Conservation (phyloP, 164 flowering plant species). For the Aristolochia californica region DNA sequence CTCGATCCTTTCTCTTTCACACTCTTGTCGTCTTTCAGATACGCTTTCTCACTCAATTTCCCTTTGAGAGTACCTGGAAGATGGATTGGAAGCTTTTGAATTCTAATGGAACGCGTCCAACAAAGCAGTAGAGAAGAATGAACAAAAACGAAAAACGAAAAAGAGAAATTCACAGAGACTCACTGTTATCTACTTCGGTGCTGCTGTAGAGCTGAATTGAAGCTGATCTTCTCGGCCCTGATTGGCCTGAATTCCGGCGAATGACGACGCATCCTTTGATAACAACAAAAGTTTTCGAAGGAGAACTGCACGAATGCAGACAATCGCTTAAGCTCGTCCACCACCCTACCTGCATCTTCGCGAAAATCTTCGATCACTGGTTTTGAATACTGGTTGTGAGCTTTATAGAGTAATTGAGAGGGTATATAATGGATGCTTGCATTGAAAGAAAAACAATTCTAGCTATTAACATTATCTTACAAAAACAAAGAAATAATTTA, state of each 20-base stretch:
- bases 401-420: slow-evolving; percentile 1
- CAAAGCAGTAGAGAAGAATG: neutral
- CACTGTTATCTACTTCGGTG: slow-evolving; percentile 26
- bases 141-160: neutral
- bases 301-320: neutral
- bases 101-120: neutral
- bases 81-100: too few species aligned
- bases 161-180: slow-evolving; percentile 1
- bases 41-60: slow-evolving; percentile 26
- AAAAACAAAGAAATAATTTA: too few species aligned
- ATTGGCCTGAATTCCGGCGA: slow-evolving; percentile 6
- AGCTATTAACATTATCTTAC: too few species aligned
- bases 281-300: neutral
- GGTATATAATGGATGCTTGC: slow-evolving; percentile 13
- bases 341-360: slow-evolving; percentile 8
- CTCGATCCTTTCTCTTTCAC: slow-evolving; percentile 8
- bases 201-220: slow-evolving; percentile 29
- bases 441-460: slow-evolving; percentile 7
- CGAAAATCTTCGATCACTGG: neutral
- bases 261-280: slow-evolving; percentile 12
- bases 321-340: slow-evolving; percentile 4
- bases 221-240: slow-evolving; percentile 28
- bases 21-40: slow-evolving; percentile 24
- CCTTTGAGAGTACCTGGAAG: slow-evolving; percentile 29
- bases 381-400: neutral